phyloP scores from a whole-genome alignment of 1,139 yeast species.

The Candida tropicalis region DNA sequence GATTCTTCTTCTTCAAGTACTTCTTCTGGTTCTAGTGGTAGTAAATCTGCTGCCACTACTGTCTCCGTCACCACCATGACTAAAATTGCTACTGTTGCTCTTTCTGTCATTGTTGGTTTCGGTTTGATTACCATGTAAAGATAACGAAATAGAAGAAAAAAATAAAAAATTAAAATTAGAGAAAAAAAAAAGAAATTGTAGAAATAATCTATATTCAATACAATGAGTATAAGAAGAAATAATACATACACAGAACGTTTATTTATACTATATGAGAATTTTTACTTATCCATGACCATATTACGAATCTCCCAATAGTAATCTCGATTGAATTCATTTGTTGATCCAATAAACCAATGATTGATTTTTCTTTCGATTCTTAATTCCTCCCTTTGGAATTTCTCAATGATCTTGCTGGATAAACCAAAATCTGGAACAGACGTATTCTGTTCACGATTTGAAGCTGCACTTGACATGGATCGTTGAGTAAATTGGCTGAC shows the following conservation, averaged over 20 bases:
- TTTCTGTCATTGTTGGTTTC: conserved; percentile 23
- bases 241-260: too few relatives aligned
- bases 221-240: too few relatives aligned
- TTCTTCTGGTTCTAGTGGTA: conserved; percentile 12
- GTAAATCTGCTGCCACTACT: conserved; percentile 20
- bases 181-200: conserved; percentile 16
- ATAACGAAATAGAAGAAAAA: neutral
- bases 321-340: conserved; percentile 34
- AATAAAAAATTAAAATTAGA: neutral
- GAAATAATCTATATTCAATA: neutral
- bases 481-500: conserved; percentile 38
- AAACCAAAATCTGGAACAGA: conserved; percentile 39
- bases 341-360: conserved; percentile 50
- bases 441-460: conserved; percentile 6
- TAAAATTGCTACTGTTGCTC: conserved; percentile 24
- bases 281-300: conserved; percentile 47
- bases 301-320: conserved; percentile 57
- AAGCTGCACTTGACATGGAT: conserved; percentile 32
- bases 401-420: conserved; percentile 39
- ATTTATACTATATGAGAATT: too few relatives aligned
- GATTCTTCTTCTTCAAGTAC: conserved; percentile 18
- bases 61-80: conserved; percentile 13
- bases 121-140: conserved; percentile 24
- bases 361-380: conserved; percentile 50
- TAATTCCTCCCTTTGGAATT: conserved; percentile 53